A percentile compares a stretch with the other conserved stretches of the same genome.
Evolutionary conservation across 2,329 filamentous ascomycete genomes (phyloP).

Genomic region (Xylaria sp.): DNA sequence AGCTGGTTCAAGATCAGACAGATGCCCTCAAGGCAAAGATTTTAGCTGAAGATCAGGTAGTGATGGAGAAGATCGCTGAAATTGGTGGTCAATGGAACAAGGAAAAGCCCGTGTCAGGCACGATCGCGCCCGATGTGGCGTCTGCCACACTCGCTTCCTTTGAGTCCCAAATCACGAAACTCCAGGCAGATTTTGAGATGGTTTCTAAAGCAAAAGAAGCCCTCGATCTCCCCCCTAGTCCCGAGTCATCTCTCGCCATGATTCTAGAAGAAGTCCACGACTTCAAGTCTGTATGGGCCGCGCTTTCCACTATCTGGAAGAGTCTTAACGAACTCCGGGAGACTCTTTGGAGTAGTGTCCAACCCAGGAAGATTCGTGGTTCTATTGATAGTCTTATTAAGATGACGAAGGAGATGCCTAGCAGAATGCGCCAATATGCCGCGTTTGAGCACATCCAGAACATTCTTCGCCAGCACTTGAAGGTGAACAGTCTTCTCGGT

Average conservation of each 20-base stretch:
- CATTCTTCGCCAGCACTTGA: slow-evolving; percentile 86
- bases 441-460: slow-evolving; percentile 99
- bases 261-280: slow-evolving; percentile 97
- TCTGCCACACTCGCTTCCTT: slow-evolving; percentile 85
- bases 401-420: slow-evolving; percentile 99
- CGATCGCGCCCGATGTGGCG: slow-evolving; percentile 88
- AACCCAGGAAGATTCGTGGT: slow-evolving; percentile 90
- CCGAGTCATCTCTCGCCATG: slow-evolving; percentile 83
- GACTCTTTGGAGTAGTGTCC: slow-evolving; percentile 92
- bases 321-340: slow-evolving; percentile 94
- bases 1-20: slow-evolving; percentile 95
- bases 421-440: slow-evolving; percentile 97
- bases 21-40: slow-evolving; percentile 97
- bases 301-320: slow-evolving; percentile 94
- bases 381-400: slow-evolving; percentile 93
- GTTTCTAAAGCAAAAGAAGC: slow-evolving; percentile 97
- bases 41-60: slow-evolving; percentile 88
- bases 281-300: slow-evolving; percentile 98
- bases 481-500: slow-evolving; percentile 86
- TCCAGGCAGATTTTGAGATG: slow-evolving; percentile 91
- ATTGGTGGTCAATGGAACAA: slow-evolving; percentile 91
- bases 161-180: slow-evolving; percentile 82
- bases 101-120: slow-evolving; percentile 95
- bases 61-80: slow-evolving; percentile 87
- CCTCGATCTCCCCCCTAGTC: slow-evolving; percentile 83